Percentiles rank a stretch among this genome's conserved stretches.
Evolutionary conservation across 306 rosid species (phyloP).

Genomic region (Rosa persica): DNA sequence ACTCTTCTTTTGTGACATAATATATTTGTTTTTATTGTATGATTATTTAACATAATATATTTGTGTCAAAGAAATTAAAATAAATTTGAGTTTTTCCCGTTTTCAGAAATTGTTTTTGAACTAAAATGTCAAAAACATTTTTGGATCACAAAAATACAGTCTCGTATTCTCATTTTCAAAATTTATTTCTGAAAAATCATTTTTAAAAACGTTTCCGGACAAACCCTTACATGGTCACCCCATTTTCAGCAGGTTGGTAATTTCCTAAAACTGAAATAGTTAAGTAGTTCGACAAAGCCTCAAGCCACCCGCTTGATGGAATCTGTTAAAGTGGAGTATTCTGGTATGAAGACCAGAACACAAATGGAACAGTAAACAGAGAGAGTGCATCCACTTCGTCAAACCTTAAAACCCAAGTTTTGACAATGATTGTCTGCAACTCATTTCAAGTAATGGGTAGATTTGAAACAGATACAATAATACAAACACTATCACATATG

Average conservation of each 20-base stretch:
- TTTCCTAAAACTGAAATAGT: constrained; percentile 2
- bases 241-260: neutral
- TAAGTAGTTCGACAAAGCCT: neutral
- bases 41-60: too few relatives aligned
- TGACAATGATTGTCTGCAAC: neutral
- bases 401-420: neutral
- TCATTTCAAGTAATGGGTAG: neutral
- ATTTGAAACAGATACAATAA: neutral
- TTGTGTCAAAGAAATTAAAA: too few relatives aligned
- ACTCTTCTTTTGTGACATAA: too few relatives aligned
- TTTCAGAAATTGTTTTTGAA: too few relatives aligned
- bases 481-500: neutral
- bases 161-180: too few relatives aligned
- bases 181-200: too few relatives aligned
- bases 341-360: neutral
- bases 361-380: neutral
- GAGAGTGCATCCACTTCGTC: neutral
- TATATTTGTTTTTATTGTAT: too few relatives aligned
- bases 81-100: too few relatives aligned
- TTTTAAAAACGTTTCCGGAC: too few relatives aligned
- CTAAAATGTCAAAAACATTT: too few relatives aligned
- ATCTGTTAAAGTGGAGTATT: neutral
- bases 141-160: too few relatives aligned
- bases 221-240: neutral
- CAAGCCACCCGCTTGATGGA: neutral